Conservation (phyloP, 2,329 filamentous ascomycete genomes). For the Colletotrichum sp. region DNA sequence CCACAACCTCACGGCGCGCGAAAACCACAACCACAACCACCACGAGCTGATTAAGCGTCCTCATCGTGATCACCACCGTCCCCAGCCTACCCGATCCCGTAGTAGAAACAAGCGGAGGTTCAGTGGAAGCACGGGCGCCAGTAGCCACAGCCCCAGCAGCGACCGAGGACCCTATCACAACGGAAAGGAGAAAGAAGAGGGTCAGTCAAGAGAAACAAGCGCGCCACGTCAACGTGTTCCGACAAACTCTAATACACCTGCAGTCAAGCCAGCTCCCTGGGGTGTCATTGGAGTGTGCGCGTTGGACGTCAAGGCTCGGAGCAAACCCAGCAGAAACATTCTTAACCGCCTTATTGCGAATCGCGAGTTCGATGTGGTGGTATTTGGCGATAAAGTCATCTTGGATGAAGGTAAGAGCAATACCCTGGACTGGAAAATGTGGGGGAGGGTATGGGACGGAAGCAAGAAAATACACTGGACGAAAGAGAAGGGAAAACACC, state of each 20-base stretch:
- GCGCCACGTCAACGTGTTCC: conserved; percentile 18
- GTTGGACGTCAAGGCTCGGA: conserved; percentile 92
- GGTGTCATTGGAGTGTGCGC: conserved; percentile 91
- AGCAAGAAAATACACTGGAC: not conserved
- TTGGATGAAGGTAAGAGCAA: conserved; percentile 76
- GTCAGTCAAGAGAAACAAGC: conserved; percentile 33
- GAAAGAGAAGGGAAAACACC: not conserved
- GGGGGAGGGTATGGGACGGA: not conserved
- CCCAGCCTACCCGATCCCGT: conserved; percentile 63
- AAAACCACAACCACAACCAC: conserved; percentile 31
- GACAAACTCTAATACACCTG: conserved; percentile 31
- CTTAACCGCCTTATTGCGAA: conserved; percentile 90
- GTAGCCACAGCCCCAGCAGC: conserved; percentile 80
- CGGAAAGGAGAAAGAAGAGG: conserved; percentile 61
- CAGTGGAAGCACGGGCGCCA: conserved; percentile 82
- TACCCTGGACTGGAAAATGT: not conserved
- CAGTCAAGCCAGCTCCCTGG: conserved; percentile 62
- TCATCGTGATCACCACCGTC: conserved; percentile 34
- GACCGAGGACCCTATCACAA: conserved; percentile 60
- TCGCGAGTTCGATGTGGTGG: conserved; percentile 92
- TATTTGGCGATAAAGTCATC: conserved; percentile 99
- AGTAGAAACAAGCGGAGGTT: conserved; percentile 77
- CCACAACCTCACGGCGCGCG: conserved; percentile 53
- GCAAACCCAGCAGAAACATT: conserved; percentile 96
- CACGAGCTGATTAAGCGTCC: conserved; percentile 46